These are phyloP conservation scores for Botrytis fragariae DNA, from an alignment of 2,329 filamentous ascomycete genomes.

Conservation along the genomic window DNA sequence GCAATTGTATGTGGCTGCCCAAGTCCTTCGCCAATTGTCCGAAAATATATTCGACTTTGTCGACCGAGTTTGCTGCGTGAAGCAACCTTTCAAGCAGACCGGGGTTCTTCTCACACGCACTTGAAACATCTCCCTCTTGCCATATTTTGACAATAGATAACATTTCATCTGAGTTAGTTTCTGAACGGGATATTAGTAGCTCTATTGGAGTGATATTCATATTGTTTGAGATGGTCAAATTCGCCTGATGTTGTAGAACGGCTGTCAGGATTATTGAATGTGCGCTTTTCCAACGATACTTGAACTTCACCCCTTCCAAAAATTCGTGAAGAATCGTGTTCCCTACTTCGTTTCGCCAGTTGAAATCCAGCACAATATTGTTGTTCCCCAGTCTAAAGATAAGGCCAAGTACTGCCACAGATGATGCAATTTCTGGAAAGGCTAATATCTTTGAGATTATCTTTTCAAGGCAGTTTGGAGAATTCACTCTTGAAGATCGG, in stretches of 20 bases:
- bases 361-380: neutral
- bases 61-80: neutral
- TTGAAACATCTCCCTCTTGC: neutral
- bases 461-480: accelerated
- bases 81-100: neutral
- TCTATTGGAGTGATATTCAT: neutral
- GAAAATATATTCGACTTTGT: neutral
- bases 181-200: neutral
- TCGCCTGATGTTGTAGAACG: neutral
- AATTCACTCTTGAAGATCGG: accelerated
- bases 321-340: neutral
- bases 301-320: neutral
- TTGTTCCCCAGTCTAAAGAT: neutral
- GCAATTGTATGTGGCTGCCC: neutral
- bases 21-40: neutral
- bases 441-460: neutral
- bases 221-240: neutral
- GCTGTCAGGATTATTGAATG: neutral
- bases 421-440: accelerated
- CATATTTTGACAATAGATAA: neutral
- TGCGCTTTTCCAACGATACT: neutral
- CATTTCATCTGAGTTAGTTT: accelerated
- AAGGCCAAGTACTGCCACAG: accelerated
- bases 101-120: too few relatives aligned
- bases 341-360: neutral